Evolutionary conservation across 1,284 basidiomycete species (phyloP).

Genomic region (Cryptococcus sp.): DNA sequence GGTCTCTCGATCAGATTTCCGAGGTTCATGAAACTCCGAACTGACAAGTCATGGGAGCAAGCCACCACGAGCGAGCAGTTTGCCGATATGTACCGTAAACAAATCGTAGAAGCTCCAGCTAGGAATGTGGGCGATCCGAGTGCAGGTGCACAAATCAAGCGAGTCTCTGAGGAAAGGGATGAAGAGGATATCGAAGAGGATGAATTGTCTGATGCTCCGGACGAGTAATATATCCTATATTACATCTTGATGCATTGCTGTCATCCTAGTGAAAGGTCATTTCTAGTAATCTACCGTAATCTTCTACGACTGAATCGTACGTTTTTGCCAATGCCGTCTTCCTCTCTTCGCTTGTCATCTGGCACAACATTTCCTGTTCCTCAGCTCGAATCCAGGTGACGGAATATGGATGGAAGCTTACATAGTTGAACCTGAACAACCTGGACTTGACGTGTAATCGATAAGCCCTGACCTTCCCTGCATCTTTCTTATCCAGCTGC

Average conservation of each 20-base stretch:
- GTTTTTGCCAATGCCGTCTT: constrained; percentile 89
- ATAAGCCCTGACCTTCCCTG: constrained; percentile 59
- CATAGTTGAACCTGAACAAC: constrained; percentile 90
- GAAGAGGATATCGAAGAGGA: constrained; percentile 26
- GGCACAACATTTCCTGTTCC: constrained; percentile 79
- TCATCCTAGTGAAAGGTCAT: constrained; percentile 41
- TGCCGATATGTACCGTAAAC: constrained; percentile 63
- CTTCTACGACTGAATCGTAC: constrained; percentile 78
- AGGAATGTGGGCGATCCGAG: background rate
- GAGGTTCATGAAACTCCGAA: constrained; percentile 53
- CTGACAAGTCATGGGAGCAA: constrained; percentile 55
- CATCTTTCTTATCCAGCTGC: constrained; percentile 63
- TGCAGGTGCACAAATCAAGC: constrained; percentile 6
- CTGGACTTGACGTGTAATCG: constrained; percentile 82
- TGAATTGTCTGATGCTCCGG: too few species aligned
- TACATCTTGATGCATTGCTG: background rate
- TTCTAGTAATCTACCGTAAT: constrained; percentile 75
- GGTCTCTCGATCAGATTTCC: constrained; percentile 64
- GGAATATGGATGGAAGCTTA: too few species aligned
- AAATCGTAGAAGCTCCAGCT: constrained; percentile 46
- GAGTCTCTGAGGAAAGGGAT: constrained; percentile 30
- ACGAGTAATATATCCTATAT: too few species aligned
- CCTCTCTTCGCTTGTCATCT: constrained; percentile 78
- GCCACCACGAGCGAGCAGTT: constrained; percentile 56
- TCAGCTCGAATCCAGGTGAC: too few species aligned